Base-by-base conservation (phyloP, 805 yeast genomes). In the Torulaspora franciscae region DNA sequence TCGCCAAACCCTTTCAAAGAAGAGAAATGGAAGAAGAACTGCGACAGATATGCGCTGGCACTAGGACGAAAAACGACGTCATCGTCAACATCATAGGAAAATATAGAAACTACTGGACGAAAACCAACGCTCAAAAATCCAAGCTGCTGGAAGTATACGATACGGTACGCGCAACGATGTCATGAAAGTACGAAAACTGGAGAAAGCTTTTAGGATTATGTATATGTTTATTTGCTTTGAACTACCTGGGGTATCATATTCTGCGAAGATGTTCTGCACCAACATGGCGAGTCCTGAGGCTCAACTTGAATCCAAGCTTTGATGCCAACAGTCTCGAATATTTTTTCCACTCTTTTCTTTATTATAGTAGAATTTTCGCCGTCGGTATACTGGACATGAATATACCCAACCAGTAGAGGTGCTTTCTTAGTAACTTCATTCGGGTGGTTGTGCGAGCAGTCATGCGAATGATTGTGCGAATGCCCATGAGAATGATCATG, bases 1-100 rank as follows among this genome's bases (percentile, higher is more conserved):
- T 93, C 48, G 83, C 96, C 0, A 91, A 93, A 56, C 99, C 99
- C 3, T 85, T 85, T 55, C 66, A 93, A 48, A 71, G 99, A 44
- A 80, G 83, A 43, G 79, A 77, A 34, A 69, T 93, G 62, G 99
- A 93, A 58, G 67, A 62, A 11, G 76, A 79, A 39, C 69, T 93
- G 57, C 76, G 70, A 43, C 72, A 73, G 30, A 85, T 93, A 3
- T 84, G 90, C 42, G 73, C 74, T 0, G 97, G 97, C 0, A 52
- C 56, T 4, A 66, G 71, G 27, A 61, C 76, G 1, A 79, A 76
- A 54, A 68, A 68, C 2, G 72, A 69, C 9, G 93, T 88, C 1
- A 57, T 81, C 2, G 58, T 63, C 3, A 80, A 79, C 52, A 75
- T 81, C 36, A 60, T 83, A 7, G 62, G 64, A 25, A 67, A 79